Conservation (phyloP, 2,329 filamentous ascomycete species). For the Fusarium papillatum region DNA sequence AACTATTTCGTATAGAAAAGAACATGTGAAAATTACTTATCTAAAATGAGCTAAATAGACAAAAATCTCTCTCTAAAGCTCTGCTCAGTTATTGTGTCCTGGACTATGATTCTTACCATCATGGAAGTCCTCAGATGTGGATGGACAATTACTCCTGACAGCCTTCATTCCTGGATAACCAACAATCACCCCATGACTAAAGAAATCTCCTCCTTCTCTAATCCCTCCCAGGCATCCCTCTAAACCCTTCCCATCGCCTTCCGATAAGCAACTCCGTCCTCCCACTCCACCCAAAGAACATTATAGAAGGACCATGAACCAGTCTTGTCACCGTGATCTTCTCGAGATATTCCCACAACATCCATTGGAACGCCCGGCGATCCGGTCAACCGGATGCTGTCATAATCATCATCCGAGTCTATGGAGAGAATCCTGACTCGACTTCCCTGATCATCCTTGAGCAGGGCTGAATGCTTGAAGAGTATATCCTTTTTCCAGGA, state of each 20-base stretch:
- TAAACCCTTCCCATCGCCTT: constrained; percentile 13
- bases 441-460: not conserved
- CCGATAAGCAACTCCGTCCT: constrained; percentile 7
- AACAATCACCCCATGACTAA: constrained; percentile 3
- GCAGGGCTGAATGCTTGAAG: not conserved
- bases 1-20: too few relatives aligned
- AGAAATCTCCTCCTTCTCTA: constrained; percentile 7
- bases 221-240: constrained; percentile 7
- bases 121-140: too few relatives aligned
- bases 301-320: constrained; percentile 11
- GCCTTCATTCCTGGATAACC: too few relatives aligned
- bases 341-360: constrained; percentile 9
- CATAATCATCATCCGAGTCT: not conserved
- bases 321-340: not conserved
- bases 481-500: not conserved
- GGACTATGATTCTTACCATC: too few relatives aligned
- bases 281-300: constrained; percentile 22
- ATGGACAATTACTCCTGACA: too few relatives aligned
- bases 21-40: too few relatives aligned
- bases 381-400: not conserved
- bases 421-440: constrained; percentile 8
- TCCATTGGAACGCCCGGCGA: not conserved
- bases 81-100: too few relatives aligned
- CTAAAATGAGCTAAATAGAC: too few relatives aligned
- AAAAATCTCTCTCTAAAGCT: too few relatives aligned